These are phyloP conservation scores for Saturnispora saitoi DNA, from an alignment of 805 yeast species.

Conservation along the genomic window DNA sequence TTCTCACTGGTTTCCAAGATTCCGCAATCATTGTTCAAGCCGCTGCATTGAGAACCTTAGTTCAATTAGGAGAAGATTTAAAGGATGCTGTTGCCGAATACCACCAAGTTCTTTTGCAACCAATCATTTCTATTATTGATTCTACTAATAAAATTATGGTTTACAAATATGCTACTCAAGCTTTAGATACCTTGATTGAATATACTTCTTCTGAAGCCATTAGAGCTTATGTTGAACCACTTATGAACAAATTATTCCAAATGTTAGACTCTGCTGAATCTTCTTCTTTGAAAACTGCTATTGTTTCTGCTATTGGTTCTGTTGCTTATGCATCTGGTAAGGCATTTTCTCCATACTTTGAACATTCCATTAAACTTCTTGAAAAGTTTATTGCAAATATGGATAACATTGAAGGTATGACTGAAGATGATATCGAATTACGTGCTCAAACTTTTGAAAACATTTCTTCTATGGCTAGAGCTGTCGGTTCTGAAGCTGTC, in stretches of 20 bases:
- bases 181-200: slow-evolving; percentile 87
- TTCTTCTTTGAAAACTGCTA: slow-evolving; percentile 67
- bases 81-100: slow-evolving; percentile 78
- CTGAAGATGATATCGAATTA: slow-evolving; percentile 84
- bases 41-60: slow-evolving; percentile 77
- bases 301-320: slow-evolving; percentile 94
- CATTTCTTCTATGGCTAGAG: slow-evolving; percentile 89
- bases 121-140: slow-evolving; percentile 80
- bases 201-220: slow-evolving; percentile 84
- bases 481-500: slow-evolving; percentile 89
- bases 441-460: slow-evolving; percentile 91
- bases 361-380: slow-evolving; percentile 67
- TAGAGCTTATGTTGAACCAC: slow-evolving; percentile 68
- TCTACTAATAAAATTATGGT: slow-evolving; percentile 73
- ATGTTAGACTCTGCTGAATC: slow-evolving; percentile 72
- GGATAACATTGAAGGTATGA: slow-evolving; percentile 63
- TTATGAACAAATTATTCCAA: slow-evolving; percentile 80
- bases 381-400: slow-evolving; percentile 70
- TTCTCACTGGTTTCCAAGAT: slow-evolving; percentile 73
- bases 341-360: slow-evolving; percentile 78
- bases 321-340: slow-evolving; percentile 94
- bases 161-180: slow-evolving; percentile 84
- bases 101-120: slow-evolving; percentile 76
- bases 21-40: slow-evolving; percentile 65
- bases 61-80: slow-evolving; percentile 71